phyloP scores from a whole-genome alignment of 2,329 filamentous ascomycete species.

The Ascochyta viciae-villosae region DNA sequence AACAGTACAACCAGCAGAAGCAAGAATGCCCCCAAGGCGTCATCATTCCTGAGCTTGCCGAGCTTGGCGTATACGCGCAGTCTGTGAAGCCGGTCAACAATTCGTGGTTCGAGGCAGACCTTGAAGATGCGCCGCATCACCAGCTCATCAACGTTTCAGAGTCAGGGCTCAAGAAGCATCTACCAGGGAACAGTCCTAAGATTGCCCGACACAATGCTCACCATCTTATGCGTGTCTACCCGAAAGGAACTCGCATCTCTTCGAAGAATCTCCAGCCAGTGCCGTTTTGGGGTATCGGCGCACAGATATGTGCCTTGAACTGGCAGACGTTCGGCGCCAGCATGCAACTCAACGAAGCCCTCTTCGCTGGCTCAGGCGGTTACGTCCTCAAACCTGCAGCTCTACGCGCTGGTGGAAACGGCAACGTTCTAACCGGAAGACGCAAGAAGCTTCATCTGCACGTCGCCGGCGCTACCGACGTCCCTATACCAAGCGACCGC shows the following conservation, averaged over 20 bases:
- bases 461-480: conserved; percentile 67
- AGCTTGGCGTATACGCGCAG: conserved; percentile 72
- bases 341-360: conserved; percentile 72
- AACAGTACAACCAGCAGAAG: conserved; percentile 62
- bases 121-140: conserved; percentile 63
- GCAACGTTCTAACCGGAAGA: conserved; percentile 55
- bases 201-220: conserved; percentile 68
- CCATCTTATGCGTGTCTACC: conserved; percentile 74
- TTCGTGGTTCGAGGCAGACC: conserved; percentile 66
- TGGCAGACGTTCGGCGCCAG: conserved; percentile 72
- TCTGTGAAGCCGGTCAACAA: conserved; percentile 72
- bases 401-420: conserved; percentile 63
- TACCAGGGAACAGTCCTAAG: conserved; percentile 56
- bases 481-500: conserved; percentile 62
- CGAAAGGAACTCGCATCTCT: conserved; percentile 72
- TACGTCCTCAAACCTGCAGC: conserved; percentile 70
- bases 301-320: conserved; percentile 74
- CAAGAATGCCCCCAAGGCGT: conserved; percentile 55
- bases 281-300: conserved; percentile 70
- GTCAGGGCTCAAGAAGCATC: conserved; percentile 61
- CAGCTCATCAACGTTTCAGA: conserved; percentile 75
- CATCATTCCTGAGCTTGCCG: conserved; percentile 71
- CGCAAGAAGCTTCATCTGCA: conserved; percentile 63
- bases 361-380: conserved; percentile 70
- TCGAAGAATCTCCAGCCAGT: conserved; percentile 70